phyloP scores from a whole-genome alignment of 345 rosid genomes.

The Brassica rapa region DNA sequence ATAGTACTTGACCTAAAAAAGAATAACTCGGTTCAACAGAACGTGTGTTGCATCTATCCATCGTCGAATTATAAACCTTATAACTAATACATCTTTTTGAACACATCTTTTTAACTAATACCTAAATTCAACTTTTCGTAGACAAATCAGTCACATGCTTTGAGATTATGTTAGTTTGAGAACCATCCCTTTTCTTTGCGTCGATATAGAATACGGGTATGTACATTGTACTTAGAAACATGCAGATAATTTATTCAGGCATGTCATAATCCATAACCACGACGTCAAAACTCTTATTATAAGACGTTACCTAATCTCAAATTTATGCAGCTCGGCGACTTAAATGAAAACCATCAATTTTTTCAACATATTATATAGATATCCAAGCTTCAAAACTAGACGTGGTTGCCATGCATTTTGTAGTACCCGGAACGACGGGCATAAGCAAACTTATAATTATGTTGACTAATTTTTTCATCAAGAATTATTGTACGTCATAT shows the following conservation, averaged over 20 bases:
- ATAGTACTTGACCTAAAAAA: neutral
- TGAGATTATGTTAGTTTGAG: constrained; percentile 3
- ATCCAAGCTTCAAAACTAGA: constrained; percentile 16
- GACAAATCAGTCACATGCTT: constrained; percentile 10
- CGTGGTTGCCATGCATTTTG: constrained; percentile 30
- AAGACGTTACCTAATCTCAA: constrained; percentile 26
- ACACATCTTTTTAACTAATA: neutral
- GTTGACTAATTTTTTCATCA: neutral
- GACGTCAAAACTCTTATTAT: constrained; percentile 13
- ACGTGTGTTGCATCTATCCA: neutral
- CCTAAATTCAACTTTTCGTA: neutral
- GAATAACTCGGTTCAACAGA: neutral
- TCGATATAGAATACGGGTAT: neutral
- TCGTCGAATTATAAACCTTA: constrained; percentile 6
- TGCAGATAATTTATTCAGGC: constrained; percentile 29
- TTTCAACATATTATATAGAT: neutral
- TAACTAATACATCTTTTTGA: neutral
- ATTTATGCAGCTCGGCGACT: constrained; percentile 14
- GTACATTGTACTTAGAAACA: constrained; percentile 30
- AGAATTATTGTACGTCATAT: neutral
- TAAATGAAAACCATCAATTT: neutral
- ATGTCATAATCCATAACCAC: constrained; percentile 31
- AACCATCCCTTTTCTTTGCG: neutral
- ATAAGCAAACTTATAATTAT: constrained; percentile 9
- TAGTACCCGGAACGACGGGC: constrained; percentile 19